These are phyloP conservation scores for Pestalotiopsis sp. DNA, from an alignment of 2,329 filamentous ascomycete species.

Conservation along the genomic window DNA sequence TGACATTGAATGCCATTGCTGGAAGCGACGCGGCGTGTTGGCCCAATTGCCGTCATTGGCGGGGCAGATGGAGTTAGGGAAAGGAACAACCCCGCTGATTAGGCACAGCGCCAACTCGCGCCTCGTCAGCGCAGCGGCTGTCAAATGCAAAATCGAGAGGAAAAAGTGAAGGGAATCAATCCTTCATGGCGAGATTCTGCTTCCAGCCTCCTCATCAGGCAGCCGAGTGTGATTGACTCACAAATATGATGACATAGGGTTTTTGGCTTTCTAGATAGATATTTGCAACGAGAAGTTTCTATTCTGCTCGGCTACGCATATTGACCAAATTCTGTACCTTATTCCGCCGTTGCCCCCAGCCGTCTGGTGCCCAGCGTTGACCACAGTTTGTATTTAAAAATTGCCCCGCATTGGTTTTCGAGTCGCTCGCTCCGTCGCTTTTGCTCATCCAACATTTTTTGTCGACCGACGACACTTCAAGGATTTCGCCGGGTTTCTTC, in stretches of 20 bases:
- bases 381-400: constrained; percentile 8
- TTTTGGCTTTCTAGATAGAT: no score
- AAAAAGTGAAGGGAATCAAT: background rate
- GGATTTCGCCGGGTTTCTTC: background rate
- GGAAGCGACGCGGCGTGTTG: background rate
- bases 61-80: constrained; percentile 21
- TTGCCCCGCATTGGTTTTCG: constrained; percentile 4
- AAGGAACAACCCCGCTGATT: constrained; percentile 13
- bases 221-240: background rate
- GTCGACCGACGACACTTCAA: background rate
- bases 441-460: background rate
- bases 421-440: background rate
- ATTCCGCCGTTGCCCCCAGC: background rate
- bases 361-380: background rate
- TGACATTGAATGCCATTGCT: background rate
- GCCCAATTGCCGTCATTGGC: constrained; percentile 21
- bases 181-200: background rate
- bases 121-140: background rate
- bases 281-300: no score
- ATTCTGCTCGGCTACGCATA: background rate
- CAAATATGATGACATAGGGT: background rate
- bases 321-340: background rate
- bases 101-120: constrained; percentile 4
- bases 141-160: background rate
- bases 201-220: background rate